Base-by-base conservation (phyloP, 768 basidiomycete species). In the Gloeopeniophorella convolvens region DNA sequence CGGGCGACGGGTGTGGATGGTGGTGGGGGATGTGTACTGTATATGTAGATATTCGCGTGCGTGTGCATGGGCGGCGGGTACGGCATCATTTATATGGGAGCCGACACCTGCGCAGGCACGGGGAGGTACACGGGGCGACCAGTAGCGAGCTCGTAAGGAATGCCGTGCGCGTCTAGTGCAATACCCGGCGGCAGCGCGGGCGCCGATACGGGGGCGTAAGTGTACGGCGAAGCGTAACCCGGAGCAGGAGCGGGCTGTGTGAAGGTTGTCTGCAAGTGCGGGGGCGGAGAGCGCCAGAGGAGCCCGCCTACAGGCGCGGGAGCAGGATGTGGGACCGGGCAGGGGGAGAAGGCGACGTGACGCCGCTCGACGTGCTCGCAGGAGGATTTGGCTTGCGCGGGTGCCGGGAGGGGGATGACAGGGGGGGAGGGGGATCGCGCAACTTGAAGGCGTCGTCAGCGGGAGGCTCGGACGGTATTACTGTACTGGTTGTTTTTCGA, bases 91-190 rank as follows among this genome's bases (percentile, higher is more conserved):
- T 74, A 71, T 16, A 79, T 76, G 11, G 75, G 71, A n/a, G 74
- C 56, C 2, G 34, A 45, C 23, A 57, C 42, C 27, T 55, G 56
- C 15, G 50, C 31, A 5, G 57, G 48, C 10, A 64, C 67, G 54
- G 81, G 77, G 24, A 90, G 71, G 59, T 83, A 84, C 28, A 91
- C 82, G 10, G 86, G 78, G 32, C 85, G 86, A 33, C 89, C 89
- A 4, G 86, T 89, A 12, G 86, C 80, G 44, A 89, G 62, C 65
- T 91, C 89, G 62, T 83, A 90, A n/a, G 86, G 73, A 69, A 88
- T 74, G 27, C 89, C 89, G 52, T 85, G 82, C 46, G 80, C 77
- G 56, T 81, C 82, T 61, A 89, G 67, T 12, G 76, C 86, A 42
- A 89, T 74, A 41, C 89, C 89, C 12, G 80, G 72, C n/a, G 88